phyloP scores from a whole-genome alignment of 106 monocot genomes.

The Amphibolis antarctica region DNA sequence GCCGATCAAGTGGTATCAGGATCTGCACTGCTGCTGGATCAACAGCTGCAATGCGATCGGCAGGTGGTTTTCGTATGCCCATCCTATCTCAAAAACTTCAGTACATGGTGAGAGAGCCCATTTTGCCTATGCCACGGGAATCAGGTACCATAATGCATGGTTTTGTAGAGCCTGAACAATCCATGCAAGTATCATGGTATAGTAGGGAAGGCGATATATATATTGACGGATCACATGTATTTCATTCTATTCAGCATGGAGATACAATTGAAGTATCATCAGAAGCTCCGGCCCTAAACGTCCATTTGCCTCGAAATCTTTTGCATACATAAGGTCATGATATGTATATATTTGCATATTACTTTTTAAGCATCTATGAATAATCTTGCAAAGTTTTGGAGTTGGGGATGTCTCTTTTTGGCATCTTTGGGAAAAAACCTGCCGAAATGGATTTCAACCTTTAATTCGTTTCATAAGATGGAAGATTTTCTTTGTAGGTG shows the following conservation, averaged over 20 bases:
- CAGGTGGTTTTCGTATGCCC: slow-evolving; percentile 72
- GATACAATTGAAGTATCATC: slow-evolving; percentile 54
- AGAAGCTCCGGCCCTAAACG: slow-evolving; percentile 59
- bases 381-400: too few relatives aligned
- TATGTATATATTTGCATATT: background rate
- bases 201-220: slow-evolving; percentile 63
- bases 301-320: slow-evolving; percentile 53
- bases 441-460: too few relatives aligned
- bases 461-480: too few relatives aligned
- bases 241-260: slow-evolving; percentile 50
- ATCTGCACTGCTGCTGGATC: slow-evolving; percentile 84
- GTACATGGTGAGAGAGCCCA: slow-evolving; percentile 92
- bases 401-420: too few relatives aligned
- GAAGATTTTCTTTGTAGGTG: too few relatives aligned
- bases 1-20: slow-evolving; percentile 80
- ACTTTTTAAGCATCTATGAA: too few relatives aligned
- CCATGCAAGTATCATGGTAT: slow-evolving; percentile 47
- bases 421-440: too few relatives aligned
- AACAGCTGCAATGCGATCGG: slow-evolving; percentile 94
- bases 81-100: slow-evolving; percentile 57
- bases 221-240: slow-evolving; percentile 76
- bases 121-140: slow-evolving; percentile 26
- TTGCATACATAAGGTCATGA: background rate
- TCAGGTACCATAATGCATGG: slow-evolving; percentile 47
- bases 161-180: slow-evolving; percentile 33